A percentile compares a stretch with the other conserved stretches of the same genome.
Evolutionary conservation across 2,329 filamentous ascomycete genomes (phyloP).

Genomic region (Fusarium zealandicum): DNA sequence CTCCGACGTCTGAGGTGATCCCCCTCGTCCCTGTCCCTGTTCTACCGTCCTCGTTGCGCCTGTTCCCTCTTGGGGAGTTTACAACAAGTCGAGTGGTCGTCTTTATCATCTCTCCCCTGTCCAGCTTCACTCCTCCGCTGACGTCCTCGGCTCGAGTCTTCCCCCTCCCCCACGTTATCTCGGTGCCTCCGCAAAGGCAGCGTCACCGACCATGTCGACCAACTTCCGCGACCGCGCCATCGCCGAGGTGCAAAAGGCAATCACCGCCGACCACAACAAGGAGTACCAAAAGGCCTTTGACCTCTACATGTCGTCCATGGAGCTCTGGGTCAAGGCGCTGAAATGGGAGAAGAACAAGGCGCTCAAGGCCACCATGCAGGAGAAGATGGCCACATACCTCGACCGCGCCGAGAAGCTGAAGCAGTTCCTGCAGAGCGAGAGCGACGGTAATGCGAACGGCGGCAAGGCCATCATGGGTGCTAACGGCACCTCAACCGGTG

Average conservation of each 20-base stretch:
- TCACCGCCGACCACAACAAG: conserved; percentile 92
- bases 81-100: background rate
- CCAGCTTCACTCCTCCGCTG: background rate
- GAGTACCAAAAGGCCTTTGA: conserved; percentile 98
- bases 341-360: conserved; percentile 99
- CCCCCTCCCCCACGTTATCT: conserved; percentile 29
- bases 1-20: conserved; percentile 5
- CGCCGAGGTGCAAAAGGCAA: conserved; percentile 95
- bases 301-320: conserved; percentile 92
- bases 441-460: conserved; percentile 72
- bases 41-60: conserved; percentile 1
- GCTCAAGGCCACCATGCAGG: conserved; percentile 95
- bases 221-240: conserved; percentile 98
- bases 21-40: background rate
- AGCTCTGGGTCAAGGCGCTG: conserved; percentile 97
- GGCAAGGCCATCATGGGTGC: conserved; percentile 70
- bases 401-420: conserved; percentile 98
- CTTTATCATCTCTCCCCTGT: background rate
- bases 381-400: conserved; percentile 97
- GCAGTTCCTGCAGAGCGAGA: conserved; percentile 80
- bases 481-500: conserved; percentile 73
- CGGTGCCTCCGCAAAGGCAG: conserved; percentile 9
- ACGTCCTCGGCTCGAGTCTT: conserved; percentile 1
- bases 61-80: conserved; percentile 11
- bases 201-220: conserved; percentile 75